phyloP scores from a whole-genome alignment of 2,329 filamentous ascomycete genomes.

The Aspergillus latus region DNA sequence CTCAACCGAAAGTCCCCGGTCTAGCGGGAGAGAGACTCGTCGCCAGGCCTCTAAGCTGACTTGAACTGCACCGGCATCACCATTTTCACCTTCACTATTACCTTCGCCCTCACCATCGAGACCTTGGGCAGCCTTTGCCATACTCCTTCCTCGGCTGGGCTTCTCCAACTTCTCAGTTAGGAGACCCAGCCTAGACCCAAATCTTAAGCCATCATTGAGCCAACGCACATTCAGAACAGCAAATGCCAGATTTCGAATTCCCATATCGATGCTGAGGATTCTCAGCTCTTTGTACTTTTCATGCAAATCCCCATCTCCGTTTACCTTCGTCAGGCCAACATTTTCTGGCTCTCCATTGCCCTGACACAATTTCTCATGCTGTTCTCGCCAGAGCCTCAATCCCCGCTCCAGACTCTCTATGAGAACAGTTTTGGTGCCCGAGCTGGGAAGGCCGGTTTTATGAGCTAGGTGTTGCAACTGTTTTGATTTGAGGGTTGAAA shows the following conservation, averaged over 20 bases:
- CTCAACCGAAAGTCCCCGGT: background rate
- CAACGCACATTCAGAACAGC: slow-evolving; percentile 53
- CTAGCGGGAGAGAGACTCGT: slow-evolving; percentile 26
- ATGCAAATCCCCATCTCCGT: background rate
- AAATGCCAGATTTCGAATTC: slow-evolving; percentile 76
- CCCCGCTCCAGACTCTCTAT: slow-evolving; percentile 48
- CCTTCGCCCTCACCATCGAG: background rate
- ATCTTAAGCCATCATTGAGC: background rate
- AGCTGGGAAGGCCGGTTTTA: slow-evolving; percentile 58
- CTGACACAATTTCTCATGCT: background rate
- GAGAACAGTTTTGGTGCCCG: slow-evolving; percentile 61
- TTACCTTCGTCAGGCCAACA: too few relatives aligned
- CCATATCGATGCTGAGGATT: slow-evolving; percentile 79
- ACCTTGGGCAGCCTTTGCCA: background rate
- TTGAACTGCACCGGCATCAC: background rate
- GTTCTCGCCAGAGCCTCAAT: slow-evolving; percentile 10
- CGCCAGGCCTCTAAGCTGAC: slow-evolving; percentile 42
- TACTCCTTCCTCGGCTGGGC: too few relatives aligned
- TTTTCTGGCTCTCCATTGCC: background rate
- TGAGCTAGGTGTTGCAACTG: slow-evolving; percentile 61
- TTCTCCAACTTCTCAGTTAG: background rate
- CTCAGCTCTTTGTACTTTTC: slow-evolving; percentile 37
- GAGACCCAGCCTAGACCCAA: background rate
- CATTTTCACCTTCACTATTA: too few relatives aligned
- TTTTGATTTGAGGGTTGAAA: slow-evolving; percentile 49